phyloP scores from a whole-genome alignment of 176 grass and related monocot species.

The Musa beccarii region DNA sequence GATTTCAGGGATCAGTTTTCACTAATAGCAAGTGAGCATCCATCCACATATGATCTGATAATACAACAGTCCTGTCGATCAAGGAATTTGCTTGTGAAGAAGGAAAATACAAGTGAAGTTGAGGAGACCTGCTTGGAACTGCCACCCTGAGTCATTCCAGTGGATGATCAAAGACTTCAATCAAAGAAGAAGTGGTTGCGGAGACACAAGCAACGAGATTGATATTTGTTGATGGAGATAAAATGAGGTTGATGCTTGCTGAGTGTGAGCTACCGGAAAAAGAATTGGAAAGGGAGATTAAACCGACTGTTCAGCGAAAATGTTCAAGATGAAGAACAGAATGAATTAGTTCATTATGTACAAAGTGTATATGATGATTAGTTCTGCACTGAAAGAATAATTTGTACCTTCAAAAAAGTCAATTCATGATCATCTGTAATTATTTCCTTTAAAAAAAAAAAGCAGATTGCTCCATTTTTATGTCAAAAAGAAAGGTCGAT shows the following conservation, averaged over 20 bases:
- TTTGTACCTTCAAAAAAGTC: neutral
- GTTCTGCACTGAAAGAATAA: neutral
- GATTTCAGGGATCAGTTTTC: slow-evolving; percentile 69
- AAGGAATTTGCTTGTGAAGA: slow-evolving; percentile 33
- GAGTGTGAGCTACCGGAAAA: neutral
- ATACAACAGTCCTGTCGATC: slow-evolving; percentile 59
- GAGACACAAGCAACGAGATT: neutral
- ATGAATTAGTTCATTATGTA: neutral
- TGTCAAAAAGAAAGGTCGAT: neutral
- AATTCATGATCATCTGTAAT: neutral
- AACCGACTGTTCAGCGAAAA: neutral
- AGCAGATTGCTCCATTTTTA: neutral
- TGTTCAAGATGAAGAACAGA: neutral
- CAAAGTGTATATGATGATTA: neutral
- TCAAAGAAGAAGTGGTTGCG: neutral
- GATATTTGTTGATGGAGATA: neutral
- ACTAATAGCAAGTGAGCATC: slow-evolving; percentile 43
- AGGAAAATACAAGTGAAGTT: slow-evolving; percentile 17
- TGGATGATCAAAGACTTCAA: neutral
- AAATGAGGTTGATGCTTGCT: neutral
- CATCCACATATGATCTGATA: slow-evolving; percentile 60
- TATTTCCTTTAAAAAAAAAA: neutral
- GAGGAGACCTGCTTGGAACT: slow-evolving; percentile 5
- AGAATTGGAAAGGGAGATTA: neutral
- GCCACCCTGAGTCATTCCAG: slow-evolving; percentile 7